Percentiles rank a stretch among this genome's conserved stretches.
These are phyloP conservation scores for Starmerella sp. DNA, from an alignment of 805 yeast genomes.

Conservation along the genomic window DNA sequence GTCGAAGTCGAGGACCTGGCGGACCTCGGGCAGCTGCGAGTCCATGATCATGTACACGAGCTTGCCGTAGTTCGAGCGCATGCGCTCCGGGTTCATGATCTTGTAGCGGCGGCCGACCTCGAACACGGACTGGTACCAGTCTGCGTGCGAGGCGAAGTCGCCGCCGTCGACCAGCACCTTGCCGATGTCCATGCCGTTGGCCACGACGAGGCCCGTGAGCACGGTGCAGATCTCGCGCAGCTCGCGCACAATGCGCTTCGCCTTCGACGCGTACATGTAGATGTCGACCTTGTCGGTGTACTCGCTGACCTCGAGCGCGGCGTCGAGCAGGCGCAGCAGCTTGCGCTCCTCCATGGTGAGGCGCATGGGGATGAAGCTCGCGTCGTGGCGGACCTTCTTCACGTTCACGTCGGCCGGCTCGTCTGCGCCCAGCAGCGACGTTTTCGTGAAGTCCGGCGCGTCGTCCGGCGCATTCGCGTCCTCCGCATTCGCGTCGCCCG, in stretches of 20 bases:
- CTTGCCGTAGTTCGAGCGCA: conserved; percentile 71
- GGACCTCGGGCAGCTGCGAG: conserved; percentile 60
- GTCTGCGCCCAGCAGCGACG: neutral
- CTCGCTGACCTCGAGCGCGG: conserved; percentile 67
- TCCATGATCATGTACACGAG: conserved; percentile 79
- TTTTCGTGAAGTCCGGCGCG: neutral
- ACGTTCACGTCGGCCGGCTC: neutral
- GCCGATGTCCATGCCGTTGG: conserved; percentile 63
- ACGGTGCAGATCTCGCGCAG: conserved; percentile 68
- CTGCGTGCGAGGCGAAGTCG: conserved; percentile 56
- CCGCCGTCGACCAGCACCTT: conserved; percentile 47
- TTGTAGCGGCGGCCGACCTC: conserved; percentile 74
- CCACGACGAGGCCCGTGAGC: conserved; percentile 65
- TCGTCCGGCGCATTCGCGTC: neutral
- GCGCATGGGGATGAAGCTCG: conserved; percentile 55
- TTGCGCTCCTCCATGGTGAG: conserved; percentile 59
- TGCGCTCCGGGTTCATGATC: conserved; percentile 72
- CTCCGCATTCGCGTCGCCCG: conserved; percentile 6
- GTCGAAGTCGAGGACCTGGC: conserved; percentile 63
- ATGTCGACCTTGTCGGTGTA: conserved; percentile 73
- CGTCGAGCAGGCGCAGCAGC: conserved; percentile 53
- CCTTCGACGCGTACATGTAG: conserved; percentile 50
- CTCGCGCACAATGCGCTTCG: conserved; percentile 61
- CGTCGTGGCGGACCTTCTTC: conserved; percentile 29
- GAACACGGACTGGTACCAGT: conserved; percentile 60